Conservation (phyloP, 352 stramenopile species). For the Phytophthora boehmeriae region DNA sequence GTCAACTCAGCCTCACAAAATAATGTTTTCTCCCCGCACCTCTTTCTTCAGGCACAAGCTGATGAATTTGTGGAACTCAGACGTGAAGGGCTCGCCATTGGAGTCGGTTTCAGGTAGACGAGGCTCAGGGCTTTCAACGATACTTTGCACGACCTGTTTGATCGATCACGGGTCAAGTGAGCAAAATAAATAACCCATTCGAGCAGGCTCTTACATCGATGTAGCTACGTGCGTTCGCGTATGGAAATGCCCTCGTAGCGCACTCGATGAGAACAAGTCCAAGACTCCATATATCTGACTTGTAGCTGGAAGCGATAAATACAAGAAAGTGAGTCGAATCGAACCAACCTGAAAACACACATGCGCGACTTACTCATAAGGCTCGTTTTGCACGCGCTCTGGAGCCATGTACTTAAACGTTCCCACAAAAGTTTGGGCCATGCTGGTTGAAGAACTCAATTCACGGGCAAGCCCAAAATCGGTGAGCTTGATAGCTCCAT, state of each 20-base stretch:
- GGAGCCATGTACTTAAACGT: conserved; percentile 95
- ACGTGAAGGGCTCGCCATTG: conserved; percentile 39
- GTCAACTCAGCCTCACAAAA: not conserved
- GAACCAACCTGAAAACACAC: not conserved
- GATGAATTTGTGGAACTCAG: conserved; percentile 66
- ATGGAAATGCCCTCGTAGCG: conserved; percentile 65
- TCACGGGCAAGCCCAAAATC: conserved; percentile 79
- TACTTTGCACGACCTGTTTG: conserved; percentile 70
- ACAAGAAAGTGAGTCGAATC: not conserved
- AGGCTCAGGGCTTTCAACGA: conserved; percentile 66
- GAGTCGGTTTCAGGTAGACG: conserved; percentile 38
- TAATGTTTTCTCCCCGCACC: conserved; percentile 30
- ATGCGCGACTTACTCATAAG: conserved; percentile 57
- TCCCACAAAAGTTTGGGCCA: conserved; percentile 90
- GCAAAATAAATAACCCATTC: not conserved
- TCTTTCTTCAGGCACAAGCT: conserved; percentile 69
- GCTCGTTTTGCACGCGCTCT: conserved; percentile 88
- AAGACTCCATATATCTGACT: conserved; percentile 82
- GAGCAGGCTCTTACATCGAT: conserved; percentile 54
- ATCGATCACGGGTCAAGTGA: not conserved
- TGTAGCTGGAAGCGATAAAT: conserved; percentile 48
- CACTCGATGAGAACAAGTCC: conserved; percentile 78
- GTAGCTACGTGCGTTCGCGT: conserved; percentile 56
- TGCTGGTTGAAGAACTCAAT: conserved; percentile 69
- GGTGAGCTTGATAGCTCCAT: conserved; percentile 82